phyloP scores from a whole-genome alignment of 345 rosid genomes.

The Dipteronia sinensis region DNA sequence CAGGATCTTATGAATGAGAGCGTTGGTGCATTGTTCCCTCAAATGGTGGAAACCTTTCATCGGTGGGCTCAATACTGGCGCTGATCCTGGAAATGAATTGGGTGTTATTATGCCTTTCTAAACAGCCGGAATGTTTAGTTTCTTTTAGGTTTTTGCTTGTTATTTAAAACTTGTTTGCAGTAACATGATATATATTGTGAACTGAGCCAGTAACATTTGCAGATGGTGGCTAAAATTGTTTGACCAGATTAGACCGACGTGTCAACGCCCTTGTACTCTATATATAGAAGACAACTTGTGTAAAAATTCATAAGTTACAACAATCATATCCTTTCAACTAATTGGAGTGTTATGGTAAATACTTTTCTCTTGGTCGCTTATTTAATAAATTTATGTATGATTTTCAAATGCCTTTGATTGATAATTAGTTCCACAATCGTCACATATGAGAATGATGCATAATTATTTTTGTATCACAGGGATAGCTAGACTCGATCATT shows the following conservation, averaged over 20 bases:
- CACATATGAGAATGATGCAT: not conserved
- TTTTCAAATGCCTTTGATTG: not conserved
- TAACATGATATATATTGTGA: not conserved
- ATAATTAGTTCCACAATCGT: not conserved
- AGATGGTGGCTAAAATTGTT: conserved; percentile 1
- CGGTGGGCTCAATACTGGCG: conserved; percentile 99
- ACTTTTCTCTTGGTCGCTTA: not conserved
- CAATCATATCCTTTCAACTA: not conserved
- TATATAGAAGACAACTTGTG: not conserved
- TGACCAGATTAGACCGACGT: not conserved
- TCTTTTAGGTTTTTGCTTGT: not conserved
- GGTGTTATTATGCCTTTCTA: conserved; percentile 18
- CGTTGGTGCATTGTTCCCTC: conserved; percentile 97
- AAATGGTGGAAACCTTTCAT: conserved; percentile 99
- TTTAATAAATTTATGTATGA: not conserved
- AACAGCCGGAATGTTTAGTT: conserved; percentile 15
- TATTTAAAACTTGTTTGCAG: not conserved
- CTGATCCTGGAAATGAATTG: conserved; percentile 28
- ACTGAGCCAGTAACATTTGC: not conserved
- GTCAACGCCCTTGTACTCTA: not conserved
- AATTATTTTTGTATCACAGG: too few species aligned
- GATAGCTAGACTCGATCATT: not conserved
- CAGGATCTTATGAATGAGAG: conserved; percentile 98
- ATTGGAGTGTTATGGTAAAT: not conserved
- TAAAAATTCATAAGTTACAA: not conserved